Base-by-base conservation (phyloP, 1,284 basidiomycete species). In the Peniophora sp. region DNA sequence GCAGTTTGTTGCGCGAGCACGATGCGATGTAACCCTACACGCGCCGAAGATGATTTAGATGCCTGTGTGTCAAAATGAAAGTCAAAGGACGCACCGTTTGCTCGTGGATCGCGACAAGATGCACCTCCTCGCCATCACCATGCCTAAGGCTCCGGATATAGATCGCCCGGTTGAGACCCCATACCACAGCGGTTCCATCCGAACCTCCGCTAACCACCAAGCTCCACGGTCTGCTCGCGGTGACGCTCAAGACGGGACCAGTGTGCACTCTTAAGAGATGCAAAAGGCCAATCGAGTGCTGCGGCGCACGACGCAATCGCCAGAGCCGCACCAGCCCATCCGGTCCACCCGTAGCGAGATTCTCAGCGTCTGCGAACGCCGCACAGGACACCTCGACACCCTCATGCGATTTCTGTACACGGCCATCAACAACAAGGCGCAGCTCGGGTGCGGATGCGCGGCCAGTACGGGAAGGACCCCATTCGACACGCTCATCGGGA, bases 161-260 rank as follows among this genome's bases (percentile, higher is more conserved):
- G 1, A 81, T 69, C 14, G 87, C 82, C 38, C 85, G 75, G 61
- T 97, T 97, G 50, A 92, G 74, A 63, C 97, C 95, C 95, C 95
- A 98, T 6, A 97, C 59, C 14, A 87, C 85, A 0, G 87, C 92
- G 53, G 83, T 89, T 1, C 90, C 87, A 59, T 97, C 92, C 54
- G 79, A 77, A 5, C 89, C 89, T 5, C 92, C 92, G 54, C 89
- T 95, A 45, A 96, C 80, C 14, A 85, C 78, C 19, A 95, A 62
- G 1, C 89, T 90, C 92, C 92, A 97, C 0, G 84, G 69, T 32
- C 85, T 73, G 14, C 89, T 96, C 0, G 88, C 84, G 2, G 84
- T 72, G 2, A 97, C 71, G 58, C 82, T 86, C 0, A 77, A 65
- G 6, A 97, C 80, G 23, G 77, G 71, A 17, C 78, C 76, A 2